Base-by-base conservation (phyloP, 176 grass and related monocot species). In the Bothriochloa decipiens region DNA sequence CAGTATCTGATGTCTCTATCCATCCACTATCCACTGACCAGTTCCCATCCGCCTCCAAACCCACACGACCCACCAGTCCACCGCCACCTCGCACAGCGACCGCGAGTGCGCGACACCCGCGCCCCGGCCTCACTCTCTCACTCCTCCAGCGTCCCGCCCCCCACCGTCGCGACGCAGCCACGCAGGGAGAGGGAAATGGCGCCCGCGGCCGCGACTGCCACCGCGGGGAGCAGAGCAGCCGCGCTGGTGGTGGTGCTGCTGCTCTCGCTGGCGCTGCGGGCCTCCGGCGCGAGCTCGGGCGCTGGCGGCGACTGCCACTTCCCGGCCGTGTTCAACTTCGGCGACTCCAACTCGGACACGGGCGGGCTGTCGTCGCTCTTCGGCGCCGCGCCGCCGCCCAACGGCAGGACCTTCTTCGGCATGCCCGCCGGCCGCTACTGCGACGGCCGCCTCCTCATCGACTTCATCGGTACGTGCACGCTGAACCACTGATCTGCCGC, bases 331-430 rank as follows among this genome's bases (percentile, higher is more conserved):
- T 97, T 97, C 92, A 97, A 97, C 82, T 97, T 97, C 57, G 95
- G 95, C 4, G 95, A 97, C 83, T 97, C 95, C 89, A 97, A 97
- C 87, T 97, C 92, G 16, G 95, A 97, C 90, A 97, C 95, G 20
- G 95, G 95, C 32, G 95, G 89, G n/a, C 83, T 98, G 47, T 98
- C 96, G 22, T 89, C 96, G 8, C 69, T 88, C 26, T 98, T 98
- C 80, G 93, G 93, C 45, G 83, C 91, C 32, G 96, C 93, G 9
- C 87, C 96, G 43, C 96, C 96, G 80, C 96, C 96, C 66, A 95
- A 98, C 84, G 96, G 96, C 55, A 82, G 91, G 89, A 98, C 93
- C 83, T 98, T 92, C 91, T 98, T 95, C 85, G 91, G 92, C 58
- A 76, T 37, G 83, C 96, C 96, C 22, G 46, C 17, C 11, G 96